Evolutionary conservation across 345 rosid species (phyloP).

Genomic region (Citrus unshiu): DNA sequence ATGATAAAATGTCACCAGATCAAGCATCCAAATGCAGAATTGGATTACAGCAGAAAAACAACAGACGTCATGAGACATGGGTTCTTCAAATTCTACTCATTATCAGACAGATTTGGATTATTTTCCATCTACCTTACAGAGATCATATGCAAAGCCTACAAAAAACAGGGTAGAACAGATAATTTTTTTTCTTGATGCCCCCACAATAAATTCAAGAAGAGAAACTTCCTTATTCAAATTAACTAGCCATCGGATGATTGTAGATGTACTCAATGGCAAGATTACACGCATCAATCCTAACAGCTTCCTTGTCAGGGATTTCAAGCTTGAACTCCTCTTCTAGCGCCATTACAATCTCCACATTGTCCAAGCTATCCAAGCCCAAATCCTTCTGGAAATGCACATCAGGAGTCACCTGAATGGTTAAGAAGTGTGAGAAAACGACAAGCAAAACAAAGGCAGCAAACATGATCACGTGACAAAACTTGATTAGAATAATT

Average conservation of each 20-base stretch:
- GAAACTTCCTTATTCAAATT: constrained; percentile 10
- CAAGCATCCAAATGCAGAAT: constrained; percentile 1
- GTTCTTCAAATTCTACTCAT: constrained; percentile 13
- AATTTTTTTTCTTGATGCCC: not conserved
- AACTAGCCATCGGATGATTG: constrained; percentile 86
- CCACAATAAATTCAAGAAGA: constrained; percentile 13
- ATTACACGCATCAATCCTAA: constrained; percentile 71
- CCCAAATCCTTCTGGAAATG: constrained; percentile 92
- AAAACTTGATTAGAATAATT: not conserved
- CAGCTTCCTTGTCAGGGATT: constrained; percentile 96
- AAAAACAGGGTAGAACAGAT: constrained; percentile 6
- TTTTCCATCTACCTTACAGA: constrained; percentile 28
- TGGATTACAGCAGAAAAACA: not conserved
- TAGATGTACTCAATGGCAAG: constrained; percentile 85
- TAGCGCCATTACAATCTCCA: constrained; percentile 93
- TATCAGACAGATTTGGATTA: constrained; percentile 27
- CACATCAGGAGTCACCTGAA: constrained; percentile 69
- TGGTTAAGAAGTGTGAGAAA: not conserved
- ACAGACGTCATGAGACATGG: not conserved
- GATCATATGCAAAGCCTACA: constrained; percentile 6
- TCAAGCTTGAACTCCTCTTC: constrained; percentile 98
- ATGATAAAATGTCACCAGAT: not conserved
- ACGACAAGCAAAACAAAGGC: not conserved
- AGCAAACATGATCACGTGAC: not conserved
- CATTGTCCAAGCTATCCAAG: constrained; percentile 86